Percentiles rank a stretch among this genome's conserved stretches.
Conservation (phyloP, 176 grass and related monocot genomes). For the Lolium perenne region DNA sequence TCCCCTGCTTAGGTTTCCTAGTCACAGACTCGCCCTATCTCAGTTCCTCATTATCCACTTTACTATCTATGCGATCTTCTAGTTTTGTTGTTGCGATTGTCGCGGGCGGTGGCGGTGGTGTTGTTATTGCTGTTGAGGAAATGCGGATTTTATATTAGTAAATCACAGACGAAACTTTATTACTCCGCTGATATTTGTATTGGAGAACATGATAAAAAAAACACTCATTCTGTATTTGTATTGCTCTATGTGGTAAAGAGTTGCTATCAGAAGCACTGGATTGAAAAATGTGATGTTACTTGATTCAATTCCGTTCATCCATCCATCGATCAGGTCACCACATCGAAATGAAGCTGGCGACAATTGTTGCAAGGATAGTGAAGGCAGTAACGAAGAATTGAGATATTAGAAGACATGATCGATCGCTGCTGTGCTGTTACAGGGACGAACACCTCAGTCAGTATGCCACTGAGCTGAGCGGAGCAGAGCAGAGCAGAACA, state of each 20-base stretch:
- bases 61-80: not conserved
- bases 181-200: not conserved
- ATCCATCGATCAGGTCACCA: slow-evolving; percentile 22
- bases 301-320: slow-evolving; percentile 32
- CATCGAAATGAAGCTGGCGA: slow-evolving; percentile 31
- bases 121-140: not conserved
- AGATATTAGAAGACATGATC: slow-evolving; percentile 6
- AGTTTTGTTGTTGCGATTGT: not conserved
- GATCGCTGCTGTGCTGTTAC: slow-evolving; percentile 34
- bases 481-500: slow-evolving; percentile 32
- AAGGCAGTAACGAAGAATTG: slow-evolving; percentile 47
- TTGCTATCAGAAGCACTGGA: not conserved
- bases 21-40: not conserved
- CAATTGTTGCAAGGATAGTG: slow-evolving; percentile 36
- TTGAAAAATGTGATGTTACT: slow-evolving; percentile 32
- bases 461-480: slow-evolving; percentile 21
- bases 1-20: not conserved
- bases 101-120: no score
- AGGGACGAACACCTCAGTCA: slow-evolving; percentile 27
- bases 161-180: not conserved
- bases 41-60: not conserved
- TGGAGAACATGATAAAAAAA: not conserved
- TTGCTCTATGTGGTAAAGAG: not conserved
- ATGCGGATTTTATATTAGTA: not conserved
- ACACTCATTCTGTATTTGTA: not conserved